Base-by-base conservation (phyloP, 169 alveolate genomes). In the Plasmodium cynomolgi region DNA sequence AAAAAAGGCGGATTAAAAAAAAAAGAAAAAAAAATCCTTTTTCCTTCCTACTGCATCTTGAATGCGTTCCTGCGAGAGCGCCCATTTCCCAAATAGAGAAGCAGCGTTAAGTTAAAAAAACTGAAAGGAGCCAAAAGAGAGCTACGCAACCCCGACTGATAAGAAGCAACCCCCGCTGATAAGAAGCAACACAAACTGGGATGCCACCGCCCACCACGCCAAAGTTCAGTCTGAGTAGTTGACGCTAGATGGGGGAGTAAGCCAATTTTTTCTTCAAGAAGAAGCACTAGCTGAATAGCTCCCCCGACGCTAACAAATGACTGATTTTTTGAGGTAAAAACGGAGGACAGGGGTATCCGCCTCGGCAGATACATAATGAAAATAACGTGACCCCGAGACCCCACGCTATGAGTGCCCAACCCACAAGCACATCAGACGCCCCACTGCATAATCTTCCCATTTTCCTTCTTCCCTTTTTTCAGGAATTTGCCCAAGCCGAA, bases 401-500 rank as follows among this genome's bases (percentile, higher is more conserved):
- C 62, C 62, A 3, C 23, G 8, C 23, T 0, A 50, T 50, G 62
- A 50, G 62, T 3, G 1, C 62, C 1, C 62, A 50, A 0, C 62
- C 20, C 20, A 50, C 62, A 50, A 50, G 23, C 23, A 8, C 8
- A 8, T 1, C 62, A 15, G 20, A 15, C 23, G 8, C 0, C 17
- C 39, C 7, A 68, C 77, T 68, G 15, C 77, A 26, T 68, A 20
- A 68, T 68, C 39, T 20, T 68, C 41, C 20, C 39, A 23, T 68
- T 15, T 6, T 29, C 17, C 1, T 26, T 29, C 29, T 7, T 44
- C 11, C 6, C 11, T 68, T 68, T 29, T 68, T 11, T 20, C 68
- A 91, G 95, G 39, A 91, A 91, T 71, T 23, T 91, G 41, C 95
- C 95, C 1, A 91, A 91, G 39, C 95, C 95, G 4, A 71, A 68